These are phyloP conservation scores for Malus hybrid DNA, from an alignment of 331 rosid species.

Conservation along the genomic window DNA sequence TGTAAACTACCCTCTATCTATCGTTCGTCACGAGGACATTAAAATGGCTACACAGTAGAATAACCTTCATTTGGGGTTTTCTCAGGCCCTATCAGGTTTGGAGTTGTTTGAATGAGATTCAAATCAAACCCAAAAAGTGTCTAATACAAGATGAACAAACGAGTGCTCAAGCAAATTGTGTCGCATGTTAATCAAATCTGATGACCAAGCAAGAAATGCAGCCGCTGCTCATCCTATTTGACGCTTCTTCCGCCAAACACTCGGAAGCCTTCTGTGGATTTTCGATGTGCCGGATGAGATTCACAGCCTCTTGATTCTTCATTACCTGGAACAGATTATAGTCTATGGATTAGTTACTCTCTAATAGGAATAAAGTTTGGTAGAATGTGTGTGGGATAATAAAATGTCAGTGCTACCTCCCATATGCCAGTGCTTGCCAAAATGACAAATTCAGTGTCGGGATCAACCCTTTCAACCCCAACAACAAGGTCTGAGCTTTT, in stretches of 20 bases:
- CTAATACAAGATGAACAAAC: background rate
- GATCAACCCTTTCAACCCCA: conserved; percentile 39
- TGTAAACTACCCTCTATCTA: too few species aligned
- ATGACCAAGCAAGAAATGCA: conserved; percentile 73
- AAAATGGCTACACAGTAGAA: too few species aligned
- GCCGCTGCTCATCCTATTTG: conserved; percentile 67
- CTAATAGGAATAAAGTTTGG: background rate
- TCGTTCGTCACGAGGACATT: too few species aligned
- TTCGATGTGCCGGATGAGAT: conserved; percentile 59
- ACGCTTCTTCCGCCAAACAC: conserved; percentile 72
- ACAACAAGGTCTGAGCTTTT: conserved; percentile 46
- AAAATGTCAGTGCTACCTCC: conserved; percentile 47
- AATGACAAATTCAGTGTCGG: conserved; percentile 56
- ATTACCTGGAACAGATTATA: conserved; percentile 43
- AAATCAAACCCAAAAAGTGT: background rate
- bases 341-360: background rate
- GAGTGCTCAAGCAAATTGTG: background rate
- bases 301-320: conserved; percentile 87
- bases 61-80: too few species aligned
- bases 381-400: background rate
- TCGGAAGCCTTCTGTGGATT: conserved; percentile 77
- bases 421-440: conserved; percentile 76
- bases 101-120: background rate
- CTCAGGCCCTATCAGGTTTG: too few species aligned
- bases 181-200: conserved; percentile 49